These are phyloP conservation scores for Phytophthora pisi DNA, from an alignment of 352 stramenopile genomes.

Conservation along the genomic window DNA sequence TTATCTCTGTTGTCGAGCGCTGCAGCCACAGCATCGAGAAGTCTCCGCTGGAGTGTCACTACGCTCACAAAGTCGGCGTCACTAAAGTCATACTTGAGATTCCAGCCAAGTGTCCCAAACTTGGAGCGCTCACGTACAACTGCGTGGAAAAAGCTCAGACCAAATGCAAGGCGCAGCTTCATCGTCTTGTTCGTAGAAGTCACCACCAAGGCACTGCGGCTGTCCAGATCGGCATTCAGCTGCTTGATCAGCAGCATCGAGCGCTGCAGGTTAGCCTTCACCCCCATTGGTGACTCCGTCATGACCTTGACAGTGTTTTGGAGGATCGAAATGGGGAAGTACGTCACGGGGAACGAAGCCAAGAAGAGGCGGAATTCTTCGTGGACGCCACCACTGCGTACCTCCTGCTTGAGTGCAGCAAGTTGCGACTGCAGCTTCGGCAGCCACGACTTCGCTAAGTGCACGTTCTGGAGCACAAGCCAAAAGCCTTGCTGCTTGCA, in stretches of 20 bases:
- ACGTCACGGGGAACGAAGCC: conserved; percentile 64
- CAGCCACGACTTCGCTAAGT: conserved; percentile 82
- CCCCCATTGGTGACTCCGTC: conserved; percentile 71
- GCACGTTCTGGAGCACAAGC: conserved; percentile 80
- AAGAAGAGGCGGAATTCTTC: conserved; percentile 72
- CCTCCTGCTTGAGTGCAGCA: conserved; percentile 35
- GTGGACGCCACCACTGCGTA: conserved; percentile 45
- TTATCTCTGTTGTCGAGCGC: neutral
- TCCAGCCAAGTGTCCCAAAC: conserved; percentile 82
- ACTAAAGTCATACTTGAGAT: conserved; percentile 80
- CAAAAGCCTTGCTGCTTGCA: conserved; percentile 59
- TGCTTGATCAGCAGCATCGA: conserved; percentile 57
- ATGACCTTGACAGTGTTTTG: conserved; percentile 84
- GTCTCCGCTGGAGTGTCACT: conserved; percentile 55
- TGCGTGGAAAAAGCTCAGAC: conserved; percentile 81
- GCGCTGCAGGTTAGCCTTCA: conserved; percentile 76
- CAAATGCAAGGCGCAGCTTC: conserved; percentile 71
- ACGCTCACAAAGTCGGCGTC: conserved; percentile 80
- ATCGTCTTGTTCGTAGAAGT: conserved; percentile 9
- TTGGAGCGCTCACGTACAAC: conserved; percentile 77
- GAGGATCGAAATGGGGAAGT: conserved; percentile 77
- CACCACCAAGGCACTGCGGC: neutral
- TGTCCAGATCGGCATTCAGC: conserved; percentile 1
- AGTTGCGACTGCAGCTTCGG: conserved; percentile 60
- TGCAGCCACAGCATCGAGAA: conserved; percentile 40